Conservation (phyloP, 164 flowering plant species). For the Akebia trifoliata region DNA sequence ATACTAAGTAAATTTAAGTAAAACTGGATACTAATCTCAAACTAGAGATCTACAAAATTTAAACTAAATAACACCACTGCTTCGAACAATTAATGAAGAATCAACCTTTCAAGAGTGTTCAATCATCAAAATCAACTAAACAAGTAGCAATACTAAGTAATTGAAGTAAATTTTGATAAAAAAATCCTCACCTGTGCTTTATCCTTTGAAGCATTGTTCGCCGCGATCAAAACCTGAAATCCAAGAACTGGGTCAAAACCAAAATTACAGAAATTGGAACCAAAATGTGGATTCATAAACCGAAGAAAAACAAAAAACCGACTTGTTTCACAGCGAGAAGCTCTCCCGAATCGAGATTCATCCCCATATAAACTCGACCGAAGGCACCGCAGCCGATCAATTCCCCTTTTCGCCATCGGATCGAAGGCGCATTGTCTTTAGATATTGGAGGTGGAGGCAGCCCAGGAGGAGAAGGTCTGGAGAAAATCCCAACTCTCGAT, state of each 20-base stretch:
- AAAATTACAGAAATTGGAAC: constrained; percentile 1
- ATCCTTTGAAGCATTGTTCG: constrained; percentile 50
- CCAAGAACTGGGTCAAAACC: constrained; percentile 9
- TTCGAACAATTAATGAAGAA: no score
- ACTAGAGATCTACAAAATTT: neutral
- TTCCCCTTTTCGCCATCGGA: constrained; percentile 93
- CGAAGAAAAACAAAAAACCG: neutral
- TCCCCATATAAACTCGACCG: constrained; percentile 95
- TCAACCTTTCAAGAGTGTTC: neutral
- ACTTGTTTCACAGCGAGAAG: constrained; percentile 96
- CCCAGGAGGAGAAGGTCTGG: constrained; percentile 29
- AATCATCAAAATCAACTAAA: neutral
- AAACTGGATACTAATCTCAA: neutral
- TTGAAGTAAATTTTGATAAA: neutral
- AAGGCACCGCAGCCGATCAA: constrained; percentile 95
- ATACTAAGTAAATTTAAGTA: neutral
- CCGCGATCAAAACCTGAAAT: constrained; percentile 50
- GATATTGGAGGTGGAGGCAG: constrained; percentile 27
- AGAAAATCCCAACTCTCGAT: constrained; percentile 69
- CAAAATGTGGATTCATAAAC: neutral
- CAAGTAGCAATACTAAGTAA: neutral
- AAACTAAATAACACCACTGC: no score
- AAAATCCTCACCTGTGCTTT: constrained; percentile 45
- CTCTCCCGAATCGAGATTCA: constrained; percentile 98
- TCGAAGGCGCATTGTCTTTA: constrained; percentile 31